Conservation (phyloP, 306 rosid species). For the Quercus engelmannii region DNA sequence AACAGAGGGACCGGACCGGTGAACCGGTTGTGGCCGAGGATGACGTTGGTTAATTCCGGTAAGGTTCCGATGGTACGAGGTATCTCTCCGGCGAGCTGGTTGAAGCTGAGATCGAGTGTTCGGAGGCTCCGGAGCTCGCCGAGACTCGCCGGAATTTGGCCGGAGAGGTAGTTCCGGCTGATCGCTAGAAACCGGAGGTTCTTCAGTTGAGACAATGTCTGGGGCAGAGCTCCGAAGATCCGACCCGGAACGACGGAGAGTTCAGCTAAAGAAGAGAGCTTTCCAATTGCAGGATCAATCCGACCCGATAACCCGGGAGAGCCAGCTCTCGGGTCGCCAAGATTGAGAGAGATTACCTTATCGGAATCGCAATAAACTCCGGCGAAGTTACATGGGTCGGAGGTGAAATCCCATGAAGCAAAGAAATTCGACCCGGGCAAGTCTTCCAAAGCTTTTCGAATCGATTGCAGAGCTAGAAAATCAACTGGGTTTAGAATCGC, state of each 20-base stretch:
- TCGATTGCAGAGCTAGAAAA: conserved; percentile 85
- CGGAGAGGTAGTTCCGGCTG: conserved; percentile 87
- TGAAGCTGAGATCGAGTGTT: conserved; percentile 87
- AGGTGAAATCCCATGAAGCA: conserved; percentile 92
- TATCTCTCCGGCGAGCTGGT: conserved; percentile 65
- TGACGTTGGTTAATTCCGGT: conserved; percentile 69
- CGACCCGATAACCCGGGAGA: conserved; percentile 83
- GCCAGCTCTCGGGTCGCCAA: conserved; percentile 89
- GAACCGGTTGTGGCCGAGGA: conserved; percentile 82
- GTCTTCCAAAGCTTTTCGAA: conserved; percentile 64
- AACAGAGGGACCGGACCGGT: conserved; percentile 75
- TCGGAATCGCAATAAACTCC: conserved; percentile 88
- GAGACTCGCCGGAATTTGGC: conserved; percentile 56
- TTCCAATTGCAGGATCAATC: conserved; percentile 67
- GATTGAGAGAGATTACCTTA: conserved; percentile 80
- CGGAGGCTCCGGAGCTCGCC: conserved; percentile 49
- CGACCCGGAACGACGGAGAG: conserved; percentile 87
- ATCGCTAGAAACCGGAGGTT: conserved; percentile 79
- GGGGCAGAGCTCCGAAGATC: conserved; percentile 65
- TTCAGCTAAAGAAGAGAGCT: conserved; percentile 75
- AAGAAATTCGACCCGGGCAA: conserved; percentile 84
- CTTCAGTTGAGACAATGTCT: conserved; percentile 43
- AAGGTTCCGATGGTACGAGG: conserved; percentile 61
- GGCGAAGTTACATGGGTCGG: conserved; percentile 86
- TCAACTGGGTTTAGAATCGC: conserved; percentile 89